Evolutionary conservation across 1,284 basidiomycete genomes (phyloP), one percentile per base, ranked within the genome.

Genomic region (Boletus sp.): DNA sequence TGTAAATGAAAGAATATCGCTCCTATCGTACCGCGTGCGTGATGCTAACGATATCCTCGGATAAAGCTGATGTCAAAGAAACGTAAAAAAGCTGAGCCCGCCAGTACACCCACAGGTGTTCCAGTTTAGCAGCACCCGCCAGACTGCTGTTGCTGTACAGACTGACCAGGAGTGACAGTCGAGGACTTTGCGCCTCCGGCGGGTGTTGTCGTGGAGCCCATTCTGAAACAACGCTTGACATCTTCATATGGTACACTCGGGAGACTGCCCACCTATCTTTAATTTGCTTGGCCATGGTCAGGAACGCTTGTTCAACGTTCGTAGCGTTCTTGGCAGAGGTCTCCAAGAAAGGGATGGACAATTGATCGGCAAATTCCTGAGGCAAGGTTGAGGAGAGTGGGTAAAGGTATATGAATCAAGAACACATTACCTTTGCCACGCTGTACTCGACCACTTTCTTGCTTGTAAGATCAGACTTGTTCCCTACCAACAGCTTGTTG

Each of bases 371-470:
- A 60, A 99, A 94, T 76, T 96, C 93, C 85, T 93, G 34, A 2
- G 20, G 12, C 43, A 49, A 53, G 10, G 34, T 45, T 49, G 41
- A 51, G 49, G 33, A 42, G 37, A 27, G 37, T 41, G 33, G 34
- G n/a, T 5, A 30, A 30, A 44, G 17, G 4, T 23, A 40, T 29
- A 44, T 14, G 32, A 37, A 29, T 22, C 12, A 35, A 20, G 34
- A 41, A 25, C 12, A 27, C 67, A 70, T 58, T 54, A 88, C 94
- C 85, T 99, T 99, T 49, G 96, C 96, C 40, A 89, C 88, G 53
- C 85, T 88, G 71, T 98, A 97, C 69, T 98, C 96, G 56, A 99
- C 95, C 44, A 96, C 94, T 78, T 98, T 99, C 86, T 99, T 99
- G 77, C 84, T 87, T 35, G 92, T 92, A 67, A 98, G 76, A 74